Base-by-base conservation (phyloP, 306 rosid species). In the Quercus engelmannii region DNA sequence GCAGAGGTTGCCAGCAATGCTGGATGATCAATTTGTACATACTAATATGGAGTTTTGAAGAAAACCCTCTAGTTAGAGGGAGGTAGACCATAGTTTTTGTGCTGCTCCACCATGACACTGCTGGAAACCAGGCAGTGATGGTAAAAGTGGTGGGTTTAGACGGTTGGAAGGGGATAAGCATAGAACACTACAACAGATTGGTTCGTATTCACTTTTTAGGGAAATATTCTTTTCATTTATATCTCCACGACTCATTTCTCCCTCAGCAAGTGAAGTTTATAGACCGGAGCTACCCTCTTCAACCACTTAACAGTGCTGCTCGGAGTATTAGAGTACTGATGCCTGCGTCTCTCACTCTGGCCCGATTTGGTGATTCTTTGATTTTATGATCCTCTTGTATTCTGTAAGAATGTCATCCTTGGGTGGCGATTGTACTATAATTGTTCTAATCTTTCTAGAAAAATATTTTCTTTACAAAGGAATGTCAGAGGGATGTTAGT, bases 1-100 rank as follows among this genome's bases (percentile, higher is more conserved):
- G 98, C 96, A 14, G 99, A 96, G 88, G 92, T 90, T 81, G 92
- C 94, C 63, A 94, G 81, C 86, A 93, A 82, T 74, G 81, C 91
- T 41, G 90, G 92, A 73, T 96, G 85, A 91, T 76, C 79, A 77
- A 43, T 76, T 64, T 80, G 75, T 79, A 69, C 69, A 61, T 88
- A 83, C 78, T 87, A 71, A 82, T 81, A 83, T 78, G 73, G 62
- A 71, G 62, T 68, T 69, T 80, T 75, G 75, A 76, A 76, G 78
- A 75, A 55, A 83, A 74, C 78, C 79, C 83, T 74, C 26, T 15
- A 4, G 49, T 19, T 19, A 52, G 75, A 69, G 49, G 52, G 63
- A 69, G 75, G 75, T 57, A 76, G 83, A 33, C 73, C 59, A 23
- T 68, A 74, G 78, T 71, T 85, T 85, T 79, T 78, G 79, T 79